Conservation (phyloP, 345 rosid genomes). For the Ceriops tagal region DNA sequence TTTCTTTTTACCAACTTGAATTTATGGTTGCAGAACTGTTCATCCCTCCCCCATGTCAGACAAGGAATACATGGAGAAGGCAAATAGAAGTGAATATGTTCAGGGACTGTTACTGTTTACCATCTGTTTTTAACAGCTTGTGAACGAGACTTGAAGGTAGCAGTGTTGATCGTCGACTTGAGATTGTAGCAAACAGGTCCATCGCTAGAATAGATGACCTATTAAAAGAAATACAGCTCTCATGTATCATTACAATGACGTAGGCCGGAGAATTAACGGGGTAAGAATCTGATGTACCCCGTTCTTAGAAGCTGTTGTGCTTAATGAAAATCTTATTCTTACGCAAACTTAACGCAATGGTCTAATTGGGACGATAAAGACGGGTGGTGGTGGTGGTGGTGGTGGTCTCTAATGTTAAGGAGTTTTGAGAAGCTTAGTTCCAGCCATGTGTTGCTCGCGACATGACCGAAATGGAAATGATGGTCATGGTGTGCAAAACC, state of each 20-base stretch:
- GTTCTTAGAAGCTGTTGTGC: not conserved
- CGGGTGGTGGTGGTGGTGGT: no score
- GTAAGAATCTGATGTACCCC: not conserved
- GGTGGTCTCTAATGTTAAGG: no score
- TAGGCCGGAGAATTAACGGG: not conserved
- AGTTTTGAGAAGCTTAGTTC: no score
- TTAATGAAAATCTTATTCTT: not conserved
- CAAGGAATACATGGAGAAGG: conserved; percentile 53
- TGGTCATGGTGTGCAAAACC: no score
- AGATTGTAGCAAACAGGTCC: not conserved
- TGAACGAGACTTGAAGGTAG: conserved; percentile 23
- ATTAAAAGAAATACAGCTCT: conserved; percentile 5
- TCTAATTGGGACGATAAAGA: no score
- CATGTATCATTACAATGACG: not conserved
- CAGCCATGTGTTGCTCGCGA: no score
- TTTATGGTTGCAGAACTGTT: conserved; percentile 26
- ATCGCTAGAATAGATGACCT: not conserved
- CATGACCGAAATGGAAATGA: no score
- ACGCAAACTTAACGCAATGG: no score
- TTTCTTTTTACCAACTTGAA: not conserved
- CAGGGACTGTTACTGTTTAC: conserved; percentile 59
- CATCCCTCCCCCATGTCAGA: conserved; percentile 39
- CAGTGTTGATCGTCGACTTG: conserved; percentile 7
- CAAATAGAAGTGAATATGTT: conserved; percentile 55
- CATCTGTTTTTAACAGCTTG: conserved; percentile 37